Base-by-base conservation (phyloP, 805 yeast genomes). In the Candida takata region DNA sequence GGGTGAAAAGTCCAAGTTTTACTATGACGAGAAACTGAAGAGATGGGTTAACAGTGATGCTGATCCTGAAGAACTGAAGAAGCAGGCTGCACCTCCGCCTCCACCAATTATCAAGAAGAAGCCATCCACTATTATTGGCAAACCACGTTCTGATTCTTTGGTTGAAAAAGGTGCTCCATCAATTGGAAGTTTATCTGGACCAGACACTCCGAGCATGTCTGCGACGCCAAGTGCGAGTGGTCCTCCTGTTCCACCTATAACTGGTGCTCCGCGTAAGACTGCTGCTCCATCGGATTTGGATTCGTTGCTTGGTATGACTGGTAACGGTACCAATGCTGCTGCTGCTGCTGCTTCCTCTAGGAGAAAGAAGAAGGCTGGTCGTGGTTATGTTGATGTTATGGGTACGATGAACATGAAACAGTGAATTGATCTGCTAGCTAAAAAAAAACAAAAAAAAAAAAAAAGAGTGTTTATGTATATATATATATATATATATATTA, bases 11-110 rank as follows among this genome's bases (percentile, higher is more conserved):
- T 81, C 69, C 52, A 65, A 73, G 13, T 81, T 92, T 54, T 72
- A 74, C 51, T 92, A 77, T 56, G 95, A 88, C 61, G 90, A 84
- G 49, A 76, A 82, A 40, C 70, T 82, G 52, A 79, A 81, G 55
- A 72, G 95, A 51, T 92, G 97, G 96, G 75, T 92, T 35, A 79
- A 85, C 52, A 74, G 73, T 37, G 73, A 76, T 43, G 76, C 74
- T 4, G 72, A 79, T 18, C 66, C 72, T 33, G 92, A 75, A 52
- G 88, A 81, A 33, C 78, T 78, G 48, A 60, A 68, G 34, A 58
- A 74, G 1, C 69, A 74, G 4, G 77, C 80, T 3, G 90, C 95
- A 5, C 92, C 79, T 1, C 78, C 79, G 18, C 74, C 67, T 26
- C 62, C 70, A 31, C 62, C 67, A 23, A 60, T 66, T 13, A 63